These are phyloP conservation scores for Lipomyces starkeyi DNA, from an alignment of 805 yeast species.

Conservation along the genomic window DNA sequence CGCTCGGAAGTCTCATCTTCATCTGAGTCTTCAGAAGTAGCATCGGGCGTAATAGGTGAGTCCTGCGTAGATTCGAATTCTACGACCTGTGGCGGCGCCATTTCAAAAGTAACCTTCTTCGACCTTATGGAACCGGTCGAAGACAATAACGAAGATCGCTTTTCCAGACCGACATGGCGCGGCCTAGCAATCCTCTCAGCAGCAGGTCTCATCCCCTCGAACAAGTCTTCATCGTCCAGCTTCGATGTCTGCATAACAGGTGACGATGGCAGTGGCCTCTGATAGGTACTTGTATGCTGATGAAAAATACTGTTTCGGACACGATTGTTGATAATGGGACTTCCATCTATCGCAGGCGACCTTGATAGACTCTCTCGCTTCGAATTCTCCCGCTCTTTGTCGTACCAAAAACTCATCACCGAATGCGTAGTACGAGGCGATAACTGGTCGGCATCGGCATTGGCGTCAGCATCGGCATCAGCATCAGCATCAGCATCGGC, in stretches of 20 bases:
- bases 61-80: conserved; percentile 32
- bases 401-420: conserved; percentile 33
- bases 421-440: conserved; percentile 22
- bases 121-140: conserved; percentile 27
- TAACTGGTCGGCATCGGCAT: conserved; percentile 1
- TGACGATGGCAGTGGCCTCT: conserved; percentile 17
- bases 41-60: not conserved
- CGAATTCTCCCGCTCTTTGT: conserved; percentile 25
- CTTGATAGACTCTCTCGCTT: not conserved
- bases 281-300: conserved; percentile 10
- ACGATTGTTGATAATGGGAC: conserved; percentile 14
- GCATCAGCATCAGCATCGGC: too few species aligned
- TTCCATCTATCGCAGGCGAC: conserved; percentile 17
- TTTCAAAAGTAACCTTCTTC: conserved; percentile 37
- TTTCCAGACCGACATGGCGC: conserved; percentile 17
- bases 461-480: too few species aligned
- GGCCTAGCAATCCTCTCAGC: not conserved
- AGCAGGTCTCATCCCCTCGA: not conserved
- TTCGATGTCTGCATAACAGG: conserved; percentile 6
- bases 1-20: conserved; percentile 2
- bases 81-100: conserved; percentile 35
- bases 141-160: conserved; percentile 31
- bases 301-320: conserved; percentile 28
- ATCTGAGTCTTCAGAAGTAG: conserved; percentile 6
- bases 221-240: not conserved